phyloP scores from a whole-genome alignment of 495 filamentous ascomycete species.

The Aspergillus campestris region DNA sequence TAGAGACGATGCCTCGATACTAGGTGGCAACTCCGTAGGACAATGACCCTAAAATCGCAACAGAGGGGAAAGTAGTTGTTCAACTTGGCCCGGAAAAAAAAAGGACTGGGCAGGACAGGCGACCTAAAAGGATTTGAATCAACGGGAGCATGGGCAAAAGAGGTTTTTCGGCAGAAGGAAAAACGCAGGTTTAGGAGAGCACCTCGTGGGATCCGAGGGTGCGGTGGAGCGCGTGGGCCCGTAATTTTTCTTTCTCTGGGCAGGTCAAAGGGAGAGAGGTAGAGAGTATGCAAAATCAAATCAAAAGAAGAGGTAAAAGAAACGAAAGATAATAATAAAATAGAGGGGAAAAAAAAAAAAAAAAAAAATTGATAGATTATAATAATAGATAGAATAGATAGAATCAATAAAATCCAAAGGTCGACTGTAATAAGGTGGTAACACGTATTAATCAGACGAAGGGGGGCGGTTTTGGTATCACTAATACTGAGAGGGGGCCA shows the following conservation, averaged over 20 bases:
- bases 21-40: slow-evolving; percentile 16
- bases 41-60: slow-evolving; percentile 24
- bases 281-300: slow-evolving; percentile 16
- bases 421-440: slow-evolving; percentile 9
- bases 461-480: slow-evolving; percentile 11
- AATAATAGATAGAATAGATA: slow-evolving; percentile 8
- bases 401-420: slow-evolving; percentile 12
- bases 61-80: slow-evolving; percentile 19
- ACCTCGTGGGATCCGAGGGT: slow-evolving; percentile 41
- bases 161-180: slow-evolving; percentile 21
- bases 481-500: slow-evolving; percentile 7
- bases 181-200: slow-evolving; percentile 13
- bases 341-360: slow-evolving; percentile 6
- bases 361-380: slow-evolving; percentile 5
- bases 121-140: slow-evolving; percentile 24
- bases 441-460: slow-evolving; percentile 9
- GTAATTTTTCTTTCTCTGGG: slow-evolving; percentile 32
- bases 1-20: slow-evolving; percentile 21
- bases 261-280: slow-evolving; percentile 15
- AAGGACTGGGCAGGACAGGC: slow-evolving; percentile 23
- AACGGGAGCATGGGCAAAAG: slow-evolving; percentile 10
- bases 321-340: background rate
- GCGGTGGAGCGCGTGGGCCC: slow-evolving; percentile 33
- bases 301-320: slow-evolving; percentile 11
- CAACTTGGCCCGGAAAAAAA: slow-evolving; percentile 19